Evolutionary conservation across 2,329 filamentous ascomycete genomes (phyloP), one percentile per base, ranked within the genome.

Genomic region (Cryphonectria nitschkei): DNA sequence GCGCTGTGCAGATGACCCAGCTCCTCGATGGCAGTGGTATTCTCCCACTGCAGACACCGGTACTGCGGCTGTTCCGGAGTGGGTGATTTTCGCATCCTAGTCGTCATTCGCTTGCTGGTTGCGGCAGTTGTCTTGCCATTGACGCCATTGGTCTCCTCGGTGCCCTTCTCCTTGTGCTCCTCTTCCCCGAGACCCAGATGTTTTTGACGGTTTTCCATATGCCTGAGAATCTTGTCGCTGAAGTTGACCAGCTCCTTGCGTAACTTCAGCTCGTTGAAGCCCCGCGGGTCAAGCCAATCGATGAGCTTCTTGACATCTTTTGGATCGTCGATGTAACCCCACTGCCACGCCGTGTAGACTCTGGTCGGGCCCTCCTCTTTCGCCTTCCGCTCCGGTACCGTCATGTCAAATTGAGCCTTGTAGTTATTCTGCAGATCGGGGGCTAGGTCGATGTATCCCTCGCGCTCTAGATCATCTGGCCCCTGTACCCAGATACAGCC

Each of bases 401-500:
- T 97, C 83, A 95, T 92, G 74, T 91, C 87, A 81, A 96, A 96
- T 74, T 90, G 89, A 71, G 87, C 86, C 77, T 89, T 87, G 80
- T 98, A 97, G 77, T 93, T 90, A 70, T 90, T 87, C 79, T 94
- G 88, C 72, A 91, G 87, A 26, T 93, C 90, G 8, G 89, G 83
- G 0, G 87, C 83, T 74, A 96, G 85, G 74, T 98, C 93, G 75
- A 97, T 93, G 78, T 95, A 97, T 7, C 94, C 94, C 75, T 92
- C 87, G 2, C 92, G 88, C 80, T 97, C 95, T 78, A 97, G 88
- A 70, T 95, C 91, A 78, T 97, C 94, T 0, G 96, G 96, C 0
- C 96, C 96, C 81, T 99, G 96, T 19, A 99, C 90, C 96, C 96
- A 99, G 70, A 99, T 87, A 71, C 95, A 93, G 11, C 94, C 96